phyloP scores from a whole-genome alignment of 306 rosid genomes.

The Prunus armeniaca region DNA sequence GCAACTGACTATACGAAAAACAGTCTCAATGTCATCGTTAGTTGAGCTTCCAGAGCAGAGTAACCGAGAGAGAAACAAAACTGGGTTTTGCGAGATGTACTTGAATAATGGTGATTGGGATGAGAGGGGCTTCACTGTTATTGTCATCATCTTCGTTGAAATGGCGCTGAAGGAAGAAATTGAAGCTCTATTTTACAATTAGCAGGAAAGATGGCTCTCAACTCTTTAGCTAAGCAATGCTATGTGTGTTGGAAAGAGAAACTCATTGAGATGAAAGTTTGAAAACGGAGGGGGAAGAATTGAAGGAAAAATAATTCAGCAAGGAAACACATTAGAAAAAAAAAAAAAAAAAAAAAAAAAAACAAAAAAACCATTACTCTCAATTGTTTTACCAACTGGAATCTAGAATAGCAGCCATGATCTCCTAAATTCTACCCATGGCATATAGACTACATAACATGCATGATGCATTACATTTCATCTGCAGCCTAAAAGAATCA shows the following conservation, averaged over 20 bases:
- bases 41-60: constrained; percentile 32
- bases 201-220: background rate
- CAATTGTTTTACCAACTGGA: too few relatives aligned
- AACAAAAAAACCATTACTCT: too few relatives aligned
- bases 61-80: constrained; percentile 14
- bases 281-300: background rate
- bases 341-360: too few relatives aligned
- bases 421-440: constrained; percentile 1
- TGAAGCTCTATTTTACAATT: background rate
- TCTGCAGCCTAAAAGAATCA: background rate
- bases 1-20: constrained; percentile 43
- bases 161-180: background rate
- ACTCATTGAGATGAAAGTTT: background rate
- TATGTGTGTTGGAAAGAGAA: background rate
- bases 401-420: background rate
- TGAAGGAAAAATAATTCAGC: too few relatives aligned
- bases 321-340: too few relatives aligned
- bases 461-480: background rate
- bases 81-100: constrained; percentile 18
- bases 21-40: constrained; percentile 42
- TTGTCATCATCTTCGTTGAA: constrained; percentile 7
- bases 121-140: constrained; percentile 24
- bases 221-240: background rate
- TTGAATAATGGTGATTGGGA: constrained; percentile 20
- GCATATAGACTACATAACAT: background rate